phyloP scores from a whole-genome alignment of 257 asterid genomes.

The Cordia subcordata region DNA sequence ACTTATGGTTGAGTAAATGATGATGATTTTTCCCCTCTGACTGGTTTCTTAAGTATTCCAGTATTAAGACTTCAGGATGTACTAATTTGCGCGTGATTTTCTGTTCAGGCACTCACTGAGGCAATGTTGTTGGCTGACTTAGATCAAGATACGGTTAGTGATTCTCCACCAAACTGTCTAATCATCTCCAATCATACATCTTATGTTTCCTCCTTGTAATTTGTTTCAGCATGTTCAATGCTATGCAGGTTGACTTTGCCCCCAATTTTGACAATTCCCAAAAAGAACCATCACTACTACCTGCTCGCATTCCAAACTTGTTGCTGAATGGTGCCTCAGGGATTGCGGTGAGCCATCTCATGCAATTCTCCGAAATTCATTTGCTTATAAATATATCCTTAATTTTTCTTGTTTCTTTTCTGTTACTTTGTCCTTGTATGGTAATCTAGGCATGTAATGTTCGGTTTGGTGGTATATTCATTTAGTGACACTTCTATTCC shows the following conservation, averaged over 20 bases:
- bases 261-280: slow-evolving; percentile 96
- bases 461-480: background rate
- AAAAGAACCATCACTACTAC: slow-evolving; percentile 96
- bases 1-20: background rate
- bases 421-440: background rate
- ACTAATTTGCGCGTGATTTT: slow-evolving; percentile 9
- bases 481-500: slow-evolving; percentile 15
- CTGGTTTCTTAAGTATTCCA: slow-evolving; percentile 2
- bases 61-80: slow-evolving; percentile 11
- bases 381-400: background rate
- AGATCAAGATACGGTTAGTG: slow-evolving; percentile 81
- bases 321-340: slow-evolving; percentile 96
- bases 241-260: slow-evolving; percentile 83
- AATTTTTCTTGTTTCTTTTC: background rate
- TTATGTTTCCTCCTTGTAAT: slow-evolving; percentile 11
- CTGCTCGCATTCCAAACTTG: slow-evolving; percentile 89
- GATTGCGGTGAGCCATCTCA: slow-evolving; percentile 67
- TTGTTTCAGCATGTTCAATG: slow-evolving; percentile 11
- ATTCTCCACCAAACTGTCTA: slow-evolving; percentile 3
- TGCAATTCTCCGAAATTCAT: slow-evolving; percentile 12
- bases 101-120: slow-evolving; percentile 84
- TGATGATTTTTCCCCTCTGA: background rate
- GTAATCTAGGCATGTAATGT: background rate
- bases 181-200: background rate
- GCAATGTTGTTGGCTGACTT: slow-evolving; percentile 90